Evolutionary conservation across 768 basidiomycete genomes (phyloP).

Genomic region (Phaffia tasmanica): DNA sequence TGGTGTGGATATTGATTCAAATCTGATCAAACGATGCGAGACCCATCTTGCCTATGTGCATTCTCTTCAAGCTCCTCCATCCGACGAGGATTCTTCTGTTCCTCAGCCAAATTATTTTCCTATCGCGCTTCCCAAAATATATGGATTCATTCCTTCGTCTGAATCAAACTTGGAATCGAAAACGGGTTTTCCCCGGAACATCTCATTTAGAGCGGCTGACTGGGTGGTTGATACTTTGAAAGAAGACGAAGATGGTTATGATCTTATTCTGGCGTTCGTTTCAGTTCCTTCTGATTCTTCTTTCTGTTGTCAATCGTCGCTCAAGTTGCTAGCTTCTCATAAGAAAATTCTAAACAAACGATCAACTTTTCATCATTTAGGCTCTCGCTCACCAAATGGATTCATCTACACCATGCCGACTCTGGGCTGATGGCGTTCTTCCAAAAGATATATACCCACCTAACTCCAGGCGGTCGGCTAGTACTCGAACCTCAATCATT

Average conservation of each 20-base stretch:
- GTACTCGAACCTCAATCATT: conserved; percentile 75
- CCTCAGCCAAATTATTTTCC: conserved; percentile 17
- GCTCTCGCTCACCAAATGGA: conserved; percentile 84
- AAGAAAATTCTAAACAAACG: not conserved
- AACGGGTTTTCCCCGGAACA: conserved; percentile 60
- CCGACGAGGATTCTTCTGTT: not conserved
- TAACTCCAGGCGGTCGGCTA: conserved; percentile 51
- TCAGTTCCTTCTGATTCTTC: not conserved
- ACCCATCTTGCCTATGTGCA: conserved; percentile 22
- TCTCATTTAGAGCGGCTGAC: conserved; percentile 59
- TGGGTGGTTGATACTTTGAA: conserved; percentile 54
- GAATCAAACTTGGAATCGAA: not conserved
- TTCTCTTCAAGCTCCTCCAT: conserved; percentile 14
- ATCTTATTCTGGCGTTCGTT: conserved; percentile 67
- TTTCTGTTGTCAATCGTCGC: not conserved
- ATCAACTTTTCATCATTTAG: conserved; percentile 39
- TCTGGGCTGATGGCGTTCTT: conserved; percentile 61
- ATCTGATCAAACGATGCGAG: conserved; percentile 2
- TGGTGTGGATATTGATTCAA: conserved; percentile 22
- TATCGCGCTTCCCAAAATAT: conserved; percentile 16
- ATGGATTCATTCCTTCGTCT: conserved; percentile 20
- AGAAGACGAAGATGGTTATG: conserved; percentile 50
- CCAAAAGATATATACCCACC: conserved; percentile 46
- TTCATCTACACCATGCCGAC: conserved; percentile 73
- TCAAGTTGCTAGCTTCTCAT: not conserved